Evolutionary conservation across 2,329 filamentous ascomycete genomes (phyloP), one percentile per base, ranked within the genome.

Genomic region (Clathrospora elynae): DNA sequence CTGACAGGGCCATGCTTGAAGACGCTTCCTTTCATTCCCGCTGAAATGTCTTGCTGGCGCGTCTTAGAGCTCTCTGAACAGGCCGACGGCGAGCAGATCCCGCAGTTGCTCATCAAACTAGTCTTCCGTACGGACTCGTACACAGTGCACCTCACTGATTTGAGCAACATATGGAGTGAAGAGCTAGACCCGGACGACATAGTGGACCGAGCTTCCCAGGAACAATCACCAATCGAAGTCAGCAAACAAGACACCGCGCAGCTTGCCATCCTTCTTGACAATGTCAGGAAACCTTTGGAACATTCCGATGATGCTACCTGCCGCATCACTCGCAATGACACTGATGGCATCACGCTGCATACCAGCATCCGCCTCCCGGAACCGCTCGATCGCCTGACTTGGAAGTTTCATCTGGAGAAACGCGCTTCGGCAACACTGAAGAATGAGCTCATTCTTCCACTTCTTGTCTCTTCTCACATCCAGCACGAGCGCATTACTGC

Each of bases 81-180:
- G 33, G 38, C 49, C 1, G 43, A 51, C 16, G 45, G 36, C 47
- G 51, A 62, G 25, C 46, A 49, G 17, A 45, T 83, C 5, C 86
- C 86, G 8, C 73, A 78, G 24, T 75, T 91, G 6, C 74, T 91
- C 22, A 75, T 87, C 29, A 86, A 86, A 48, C 73, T 79, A 13
- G 61, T 68, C 18, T 83, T 86, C 58, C 72, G 72, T 4, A 36
- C 73, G 11, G 69, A 76, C 32, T 78, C 81, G 8, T 91, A 91
- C 71, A 77, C 73, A 2, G 65, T 91, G 18, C 77, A 81, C 44
- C 63, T 92, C 25, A 89, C 86, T 2, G 88, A 92, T 62, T 75
- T 90, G 46, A 83, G 80, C 61, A 80, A 84, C 53, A 73, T 90
- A n/a, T 93, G 88, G 88, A 71, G 74, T 17, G 87, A 91, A 68